Evolutionary conservation across 345 rosid species (phyloP).

Genomic region (Geranium brycei): DNA sequence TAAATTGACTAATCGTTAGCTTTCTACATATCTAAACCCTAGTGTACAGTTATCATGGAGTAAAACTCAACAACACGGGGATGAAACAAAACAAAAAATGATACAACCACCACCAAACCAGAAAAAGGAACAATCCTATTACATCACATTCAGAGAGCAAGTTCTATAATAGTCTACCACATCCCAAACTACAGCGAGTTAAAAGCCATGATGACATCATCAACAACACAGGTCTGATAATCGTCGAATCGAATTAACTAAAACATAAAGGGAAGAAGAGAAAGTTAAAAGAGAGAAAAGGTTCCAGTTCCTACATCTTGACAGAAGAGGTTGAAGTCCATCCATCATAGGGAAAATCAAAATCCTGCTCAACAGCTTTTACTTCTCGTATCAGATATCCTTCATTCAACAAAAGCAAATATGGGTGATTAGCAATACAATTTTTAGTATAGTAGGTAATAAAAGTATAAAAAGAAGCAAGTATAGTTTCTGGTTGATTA

Average conservation of each 20-base stretch:
- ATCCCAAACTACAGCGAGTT: conserved; percentile 16
- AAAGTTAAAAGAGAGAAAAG: conserved; percentile 10
- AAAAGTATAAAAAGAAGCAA: neutral
- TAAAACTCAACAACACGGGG: neutral
- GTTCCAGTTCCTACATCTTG: conserved; percentile 3
- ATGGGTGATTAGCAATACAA: neutral
- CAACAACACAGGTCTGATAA: conserved; percentile 23
- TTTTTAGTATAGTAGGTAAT: too few relatives aligned
- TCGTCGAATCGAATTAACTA: neutral
- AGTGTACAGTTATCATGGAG: too few relatives aligned
- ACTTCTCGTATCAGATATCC: neutral
- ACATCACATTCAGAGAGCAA: conserved; percentile 18
- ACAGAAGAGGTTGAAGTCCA: neutral
- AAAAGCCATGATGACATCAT: conserved; percentile 23
- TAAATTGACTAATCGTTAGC: too few relatives aligned
- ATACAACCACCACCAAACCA: conserved; percentile 23
- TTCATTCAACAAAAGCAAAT: neutral
- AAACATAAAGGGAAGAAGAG: conserved; percentile 19
- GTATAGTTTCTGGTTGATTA: neutral
- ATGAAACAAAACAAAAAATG: neutral
- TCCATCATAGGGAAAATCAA: neutral
- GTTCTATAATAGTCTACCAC: conserved; percentile 20
- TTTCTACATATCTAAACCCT: too few relatives aligned
- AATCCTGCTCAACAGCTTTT: neutral
- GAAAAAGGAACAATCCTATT: conserved; percentile 25